A percentile compares a stretch with the other conserved stretches of the same genome.
phyloP scores from a whole-genome alignment of 78 protist genomes.

The Guillardia theta region DNA sequence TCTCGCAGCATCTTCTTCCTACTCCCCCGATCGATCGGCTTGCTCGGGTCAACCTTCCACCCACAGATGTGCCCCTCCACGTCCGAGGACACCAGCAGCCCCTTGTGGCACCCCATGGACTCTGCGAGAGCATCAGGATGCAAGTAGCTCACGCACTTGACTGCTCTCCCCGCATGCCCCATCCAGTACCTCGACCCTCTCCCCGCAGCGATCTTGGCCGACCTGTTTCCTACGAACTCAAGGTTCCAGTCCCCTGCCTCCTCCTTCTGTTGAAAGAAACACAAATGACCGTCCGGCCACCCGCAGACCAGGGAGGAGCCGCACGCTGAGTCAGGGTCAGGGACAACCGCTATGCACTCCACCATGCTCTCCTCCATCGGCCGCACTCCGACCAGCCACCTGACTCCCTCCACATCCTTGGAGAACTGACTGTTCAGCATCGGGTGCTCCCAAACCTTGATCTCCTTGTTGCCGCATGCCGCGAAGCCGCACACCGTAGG shows the following conservation, averaged over 20 bases:
- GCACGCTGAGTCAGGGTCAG: not conserved
- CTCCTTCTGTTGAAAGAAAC: not conserved
- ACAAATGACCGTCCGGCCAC: not conserved
- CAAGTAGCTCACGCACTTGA: not conserved
- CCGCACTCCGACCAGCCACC: not conserved
- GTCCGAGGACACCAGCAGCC: not conserved
- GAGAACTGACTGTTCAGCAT: not conserved
- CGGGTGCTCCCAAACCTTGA: slow-evolving; percentile 17
- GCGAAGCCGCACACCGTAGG: not conserved
- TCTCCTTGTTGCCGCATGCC: slow-evolving; percentile 7
- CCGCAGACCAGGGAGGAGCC: not conserved
- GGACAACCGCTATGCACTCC: not conserved
- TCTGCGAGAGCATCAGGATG: not conserved
- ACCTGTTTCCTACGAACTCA: not conserved
- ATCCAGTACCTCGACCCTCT: not conserved
- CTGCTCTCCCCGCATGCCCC: not conserved
- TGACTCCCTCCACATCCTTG: not conserved
- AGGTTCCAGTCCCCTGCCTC: not conserved
- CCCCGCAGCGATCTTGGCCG: not conserved
- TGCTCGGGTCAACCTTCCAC: not conserved
- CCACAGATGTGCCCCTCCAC: not conserved
- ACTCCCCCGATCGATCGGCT: not conserved
- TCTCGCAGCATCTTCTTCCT: too few species aligned
- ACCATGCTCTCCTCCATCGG: not conserved
- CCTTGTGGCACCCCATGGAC: not conserved